Evolutionary conservation across 495 filamentous ascomycete genomes (phyloP).

Genomic region (Aspergillus kassunensis): DNA sequence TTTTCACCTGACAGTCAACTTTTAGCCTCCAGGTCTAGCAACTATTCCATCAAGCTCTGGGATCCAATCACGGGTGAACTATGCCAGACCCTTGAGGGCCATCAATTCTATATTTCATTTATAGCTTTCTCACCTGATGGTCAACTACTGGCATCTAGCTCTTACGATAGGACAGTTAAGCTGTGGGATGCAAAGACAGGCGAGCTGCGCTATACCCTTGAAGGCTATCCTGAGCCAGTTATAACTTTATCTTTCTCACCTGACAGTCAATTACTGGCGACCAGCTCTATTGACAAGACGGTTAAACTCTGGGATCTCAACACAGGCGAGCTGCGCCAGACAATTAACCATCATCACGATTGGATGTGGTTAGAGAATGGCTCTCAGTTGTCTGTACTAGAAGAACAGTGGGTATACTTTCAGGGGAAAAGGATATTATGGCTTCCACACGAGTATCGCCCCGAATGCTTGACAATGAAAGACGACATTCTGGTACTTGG

Average conservation of each 20-base stretch:
- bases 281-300: conserved; percentile 16
- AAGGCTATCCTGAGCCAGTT: neutral
- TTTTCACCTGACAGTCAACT: conserved; percentile 4
- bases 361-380: neutral
- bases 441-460: neutral
- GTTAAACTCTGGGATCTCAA: conserved; percentile 11
- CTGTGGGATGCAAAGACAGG: conserved; percentile 31
- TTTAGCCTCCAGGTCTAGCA: conserved; percentile 1
- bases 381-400: neutral
- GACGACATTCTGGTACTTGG: neutral
- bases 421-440: neutral
- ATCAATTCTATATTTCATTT: conserved; percentile 1
- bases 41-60: conserved; percentile 5
- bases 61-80: conserved; percentile 8
- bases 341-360: neutral
- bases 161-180: conserved; percentile 25
- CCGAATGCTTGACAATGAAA: neutral
- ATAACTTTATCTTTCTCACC: neutral
- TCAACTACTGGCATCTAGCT: conserved; percentile 10
- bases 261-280: neutral
- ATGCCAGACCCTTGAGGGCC: conserved; percentile 20
- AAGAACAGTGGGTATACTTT: neutral
- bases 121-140: conserved; percentile 12
- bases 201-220: neutral
- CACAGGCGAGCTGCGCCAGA: neutral